Conservation (phyloP, 345 rosid species). For the Schrenkiella parvula region DNA sequence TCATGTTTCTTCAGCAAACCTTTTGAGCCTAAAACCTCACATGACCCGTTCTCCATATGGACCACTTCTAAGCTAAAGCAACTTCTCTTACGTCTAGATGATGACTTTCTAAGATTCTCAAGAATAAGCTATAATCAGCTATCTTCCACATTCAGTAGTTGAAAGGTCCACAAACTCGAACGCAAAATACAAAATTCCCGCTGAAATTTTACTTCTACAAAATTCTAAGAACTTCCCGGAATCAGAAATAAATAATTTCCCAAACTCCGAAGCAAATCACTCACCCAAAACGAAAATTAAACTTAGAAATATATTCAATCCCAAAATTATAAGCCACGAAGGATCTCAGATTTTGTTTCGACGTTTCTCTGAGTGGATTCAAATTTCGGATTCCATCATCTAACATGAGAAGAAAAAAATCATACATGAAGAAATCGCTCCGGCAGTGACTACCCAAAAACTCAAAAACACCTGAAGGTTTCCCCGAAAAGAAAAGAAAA, state of each 20-base stretch:
- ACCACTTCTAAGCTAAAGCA: neutral
- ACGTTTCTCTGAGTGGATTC: neutral
- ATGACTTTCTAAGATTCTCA: neutral
- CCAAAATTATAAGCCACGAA: neutral
- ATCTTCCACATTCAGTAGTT: conserved; percentile 21
- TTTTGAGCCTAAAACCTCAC: conserved; percentile 45
- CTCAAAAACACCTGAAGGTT: neutral
- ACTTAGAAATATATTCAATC: neutral
- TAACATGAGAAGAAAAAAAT: neutral
- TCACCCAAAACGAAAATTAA: neutral
- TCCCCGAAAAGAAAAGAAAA: no score
- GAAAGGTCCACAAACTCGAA: conserved; percentile 5
- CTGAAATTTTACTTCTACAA: conserved; percentile 14
- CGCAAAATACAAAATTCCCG: conserved; percentile 22
- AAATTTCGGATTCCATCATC: neutral
- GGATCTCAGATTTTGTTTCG: neutral
- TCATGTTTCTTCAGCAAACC: conserved; percentile 63
- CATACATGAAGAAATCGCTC: neutral
- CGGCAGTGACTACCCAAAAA: neutral
- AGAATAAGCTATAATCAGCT: neutral
- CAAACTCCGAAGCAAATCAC: neutral
- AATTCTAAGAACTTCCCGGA: neutral
- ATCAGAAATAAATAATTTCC: neutral
- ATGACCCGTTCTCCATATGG: conserved; percentile 49
- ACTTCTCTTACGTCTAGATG: neutral